phyloP scores from a whole-genome alignment of 2,329 filamentous ascomycete genomes.

The Hypoxylon sp. region DNA sequence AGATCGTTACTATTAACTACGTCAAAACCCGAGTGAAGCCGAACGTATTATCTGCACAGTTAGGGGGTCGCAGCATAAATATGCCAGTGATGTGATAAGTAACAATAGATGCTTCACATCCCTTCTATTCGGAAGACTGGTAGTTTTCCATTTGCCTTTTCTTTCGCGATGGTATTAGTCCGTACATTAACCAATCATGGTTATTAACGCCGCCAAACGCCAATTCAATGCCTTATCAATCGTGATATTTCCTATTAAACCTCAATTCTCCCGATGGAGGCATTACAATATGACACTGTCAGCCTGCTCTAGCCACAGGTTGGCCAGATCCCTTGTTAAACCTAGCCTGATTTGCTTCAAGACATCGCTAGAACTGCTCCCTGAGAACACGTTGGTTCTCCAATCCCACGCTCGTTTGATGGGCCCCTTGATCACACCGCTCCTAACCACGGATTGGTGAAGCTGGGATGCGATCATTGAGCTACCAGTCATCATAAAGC shows the following conservation, averaged over 20 bases:
- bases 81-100: neutral
- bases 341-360: conserved; percentile 79
- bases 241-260: conserved; percentile 1
- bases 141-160: conserved; percentile 20
- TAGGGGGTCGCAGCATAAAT: neutral
- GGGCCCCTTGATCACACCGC: conserved; percentile 57
- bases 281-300: conserved; percentile 66
- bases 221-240: conserved; percentile 28
- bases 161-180: conserved; percentile 22
- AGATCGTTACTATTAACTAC: neutral
- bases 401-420: conserved; percentile 79
- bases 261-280: neutral
- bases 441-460: conserved; percentile 68
- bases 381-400: conserved; percentile 70
- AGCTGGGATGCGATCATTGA: conserved; percentile 77
- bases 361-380: conserved; percentile 77
- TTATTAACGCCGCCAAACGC: conserved; percentile 30
- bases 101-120: neutral
- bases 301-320: conserved; percentile 77
- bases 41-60: neutral
- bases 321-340: conserved; percentile 80
- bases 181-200: conserved; percentile 12
- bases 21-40: neutral
- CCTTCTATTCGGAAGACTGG: neutral
- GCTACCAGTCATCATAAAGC: conserved; percentile 80